A percentile compares a stretch with the other conserved stretches of the same genome.
Conservation (phyloP, 768 basidiomycete species). For the Mycena vulgaris region DNA sequence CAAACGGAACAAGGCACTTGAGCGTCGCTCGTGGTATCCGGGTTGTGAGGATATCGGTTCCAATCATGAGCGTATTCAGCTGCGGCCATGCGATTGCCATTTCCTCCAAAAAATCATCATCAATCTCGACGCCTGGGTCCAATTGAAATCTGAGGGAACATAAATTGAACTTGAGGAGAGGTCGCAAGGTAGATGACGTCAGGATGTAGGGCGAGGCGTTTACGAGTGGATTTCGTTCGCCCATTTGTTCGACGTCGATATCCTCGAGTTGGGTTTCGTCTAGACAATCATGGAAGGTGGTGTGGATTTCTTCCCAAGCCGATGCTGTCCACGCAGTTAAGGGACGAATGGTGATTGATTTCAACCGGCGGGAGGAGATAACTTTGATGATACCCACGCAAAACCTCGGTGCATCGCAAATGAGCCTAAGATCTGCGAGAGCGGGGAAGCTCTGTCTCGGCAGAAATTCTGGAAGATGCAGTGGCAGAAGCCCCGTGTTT, state of each 20-base stretch:
- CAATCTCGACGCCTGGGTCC: constrained; percentile 6
- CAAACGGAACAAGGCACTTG: constrained; percentile 21
- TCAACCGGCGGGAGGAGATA: constrained; percentile 21
- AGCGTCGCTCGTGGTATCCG: constrained; percentile 17
- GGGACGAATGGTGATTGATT: neutral
- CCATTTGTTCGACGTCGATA: neutral
- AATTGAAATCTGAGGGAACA: neutral
- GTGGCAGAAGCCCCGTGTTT: neutral
- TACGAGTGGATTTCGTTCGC: neutral
- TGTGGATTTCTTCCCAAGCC: constrained; percentile 24
- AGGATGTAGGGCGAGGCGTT: constrained; percentile 9
- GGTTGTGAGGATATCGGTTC: neutral
- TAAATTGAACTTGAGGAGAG: constrained; percentile 11
- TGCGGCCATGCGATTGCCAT: constrained; percentile 15
- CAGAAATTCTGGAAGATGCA: constrained; percentile 22
- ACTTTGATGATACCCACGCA: constrained; percentile 13
- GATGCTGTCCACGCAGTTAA: constrained; percentile 15
- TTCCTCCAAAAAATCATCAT: constrained; percentile 18
- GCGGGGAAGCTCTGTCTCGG: constrained; percentile 9
- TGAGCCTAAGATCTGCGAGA: neutral
- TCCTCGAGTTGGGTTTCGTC: neutral
- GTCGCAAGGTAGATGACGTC: constrained; percentile 17
- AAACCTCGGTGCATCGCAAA: constrained; percentile 16
- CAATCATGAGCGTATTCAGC: neutral
- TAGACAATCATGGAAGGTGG: constrained; percentile 18